These are phyloP conservation scores for Blastomyces silverae DNA, from an alignment of 2,329 filamentous ascomycete species.

Conservation along the genomic window DNA sequence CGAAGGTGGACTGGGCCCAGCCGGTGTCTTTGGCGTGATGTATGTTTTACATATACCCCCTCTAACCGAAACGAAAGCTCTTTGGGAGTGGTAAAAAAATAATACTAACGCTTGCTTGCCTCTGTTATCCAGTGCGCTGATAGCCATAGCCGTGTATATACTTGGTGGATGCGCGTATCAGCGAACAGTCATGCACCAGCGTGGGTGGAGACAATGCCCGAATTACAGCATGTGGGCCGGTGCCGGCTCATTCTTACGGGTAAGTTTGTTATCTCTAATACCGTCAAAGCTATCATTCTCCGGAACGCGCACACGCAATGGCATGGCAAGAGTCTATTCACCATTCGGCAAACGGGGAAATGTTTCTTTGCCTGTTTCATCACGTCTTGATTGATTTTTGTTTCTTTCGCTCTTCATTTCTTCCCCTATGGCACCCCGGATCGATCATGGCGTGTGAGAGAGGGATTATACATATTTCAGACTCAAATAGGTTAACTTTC, in stretches of 20 bases:
- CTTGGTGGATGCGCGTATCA: slow-evolving; percentile 94
- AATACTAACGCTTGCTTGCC: slow-evolving; percentile 21
- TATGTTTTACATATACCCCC: slow-evolving; percentile 42
- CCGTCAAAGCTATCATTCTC: slow-evolving; percentile 29
- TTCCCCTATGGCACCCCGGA: background rate
- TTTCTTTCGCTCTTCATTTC: background rate
- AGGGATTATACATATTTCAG: background rate
- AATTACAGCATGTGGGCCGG: slow-evolving; percentile 92
- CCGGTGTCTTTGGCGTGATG: slow-evolving; percentile 82
- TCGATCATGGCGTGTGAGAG: background rate
- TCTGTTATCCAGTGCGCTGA: slow-evolving; percentile 42
- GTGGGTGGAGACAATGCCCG: slow-evolving; percentile 90
- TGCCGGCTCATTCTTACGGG: slow-evolving; percentile 75
- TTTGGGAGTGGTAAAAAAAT: background rate
- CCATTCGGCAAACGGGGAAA: slow-evolving; percentile 22
- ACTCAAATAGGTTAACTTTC: background rate
- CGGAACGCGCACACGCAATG: slow-evolving; percentile 27
- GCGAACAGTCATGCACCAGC: slow-evolving; percentile 84
- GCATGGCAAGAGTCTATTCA: slow-evolving; percentile 23
- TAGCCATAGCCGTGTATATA: slow-evolving; percentile 78
- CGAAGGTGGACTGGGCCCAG: slow-evolving; percentile 58
- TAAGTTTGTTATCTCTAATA: slow-evolving; percentile 49
- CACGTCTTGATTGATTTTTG: slow-evolving; percentile 32
- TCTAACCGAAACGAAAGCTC: slow-evolving; percentile 8
- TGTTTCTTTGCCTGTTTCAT: slow-evolving; percentile 30